Evolutionary conservation across 2,329 filamentous ascomycete species (phyloP), one percentile per base, ranked within the genome.

Genomic region (Cryphonectria naterciae): DNA sequence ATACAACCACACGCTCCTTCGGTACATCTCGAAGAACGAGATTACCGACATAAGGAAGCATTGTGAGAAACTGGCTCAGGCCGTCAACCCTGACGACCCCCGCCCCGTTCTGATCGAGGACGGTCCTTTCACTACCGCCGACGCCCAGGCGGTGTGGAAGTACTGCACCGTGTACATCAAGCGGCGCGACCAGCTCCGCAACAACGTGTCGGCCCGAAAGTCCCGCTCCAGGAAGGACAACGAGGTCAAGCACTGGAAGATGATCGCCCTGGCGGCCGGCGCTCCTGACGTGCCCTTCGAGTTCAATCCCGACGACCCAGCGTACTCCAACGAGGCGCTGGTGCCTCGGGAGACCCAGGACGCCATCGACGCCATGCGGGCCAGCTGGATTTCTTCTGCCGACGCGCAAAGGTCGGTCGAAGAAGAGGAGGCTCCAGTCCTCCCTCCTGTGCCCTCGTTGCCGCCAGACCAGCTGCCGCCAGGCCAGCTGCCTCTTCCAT

Each of bases 31-130:
- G 1, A 68, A 65, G 41, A 62, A 67, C n/a, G 71, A 63, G 46
- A 71, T 73, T 63, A 71, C 67, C 61, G 71, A 72, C 37, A 68
- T 72, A 17, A 67, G 61, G 43, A 70, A 72, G 54, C 69, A 72
- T 66, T 72, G 71, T 46, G 67, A 67, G 61, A 43, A 64, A n/a
- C 63, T 72, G 17, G 52, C 46, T 4, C 17, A 56, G 25, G 15
- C 17, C n/a, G 65, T 17, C 1, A 35, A 39, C 3, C 22, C 25
- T 25, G 37, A 35, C 1, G 61, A 37, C 17, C 17, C 10, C 5
- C 25, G 5, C 10, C 60, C 52, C 10, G 54, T 13, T 5, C 39
- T 28, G 43, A 39, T 72, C 32, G 32, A 54, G 1, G 19, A 54
- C 39, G 49, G 65, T 4, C 28, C 32, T 2, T 71, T 67, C 62